Base-by-base conservation (phyloP, 2,329 filamentous ascomycete genomes). In the Trichoderma harzianum region DNA sequence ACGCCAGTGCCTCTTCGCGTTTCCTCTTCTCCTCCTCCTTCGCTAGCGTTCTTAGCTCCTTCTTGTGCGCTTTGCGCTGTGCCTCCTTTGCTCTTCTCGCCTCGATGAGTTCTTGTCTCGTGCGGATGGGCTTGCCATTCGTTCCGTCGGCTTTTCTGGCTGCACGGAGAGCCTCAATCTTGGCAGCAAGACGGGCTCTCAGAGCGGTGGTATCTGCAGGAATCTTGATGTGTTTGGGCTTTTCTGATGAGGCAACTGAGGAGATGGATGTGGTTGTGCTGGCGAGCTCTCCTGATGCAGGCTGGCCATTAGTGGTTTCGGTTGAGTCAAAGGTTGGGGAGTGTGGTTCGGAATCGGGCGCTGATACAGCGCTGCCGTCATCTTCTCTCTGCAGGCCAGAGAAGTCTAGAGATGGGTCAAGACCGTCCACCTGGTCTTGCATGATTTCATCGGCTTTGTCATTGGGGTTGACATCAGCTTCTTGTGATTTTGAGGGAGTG, bases 21-120 rank as follows among this genome's bases (percentile, higher is more conserved):
- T 88, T 87, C 51, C 82, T 83, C 71, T 94, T 91, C 80, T 96
- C 94, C 77, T 97, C 94, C 67, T 92, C 88, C 79, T 93, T 95
- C 24, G 92, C 92, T 76, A 93, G 88, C 75, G 88, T 86, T 58
- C 95, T 89, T 72, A 94, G 84, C 78, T 95, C 93, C 82, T 97
- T 96, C 85, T 97, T 98, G 78, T 95, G 92, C 26, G 90, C 91
- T 80, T 95, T 95, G 74, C 94, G 90, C 80, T 94, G 90, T 72
- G 93, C 92, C 80, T 97, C 93, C 83, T 97, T 98, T 79, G 91
- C 90, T 74, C 96, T 90, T 55, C 96, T 90, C 58, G 93, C 89
- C 82, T 98, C 96, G 76, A 99, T 94, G 14, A 99, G 88, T 79
- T 98, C 95, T 82, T 97, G 92, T 73, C 96, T 90, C 73, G 93